Evolutionary conservation across 306 rosid genomes (phyloP), one percentile per base, ranked within the genome.

Genomic region (Casuarina cunninghamiana): DNA sequence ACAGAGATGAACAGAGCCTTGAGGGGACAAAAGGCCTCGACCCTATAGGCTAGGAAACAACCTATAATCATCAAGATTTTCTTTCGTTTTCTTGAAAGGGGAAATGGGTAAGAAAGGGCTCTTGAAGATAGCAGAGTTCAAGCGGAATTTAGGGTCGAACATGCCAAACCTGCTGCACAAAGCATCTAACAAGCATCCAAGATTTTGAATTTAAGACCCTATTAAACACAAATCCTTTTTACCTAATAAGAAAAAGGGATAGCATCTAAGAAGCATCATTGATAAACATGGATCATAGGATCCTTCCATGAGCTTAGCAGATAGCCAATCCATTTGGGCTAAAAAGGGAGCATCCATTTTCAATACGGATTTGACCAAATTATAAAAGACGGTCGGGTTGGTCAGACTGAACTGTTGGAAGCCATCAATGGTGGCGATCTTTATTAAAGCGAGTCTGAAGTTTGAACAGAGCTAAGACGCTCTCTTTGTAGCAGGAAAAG

Each of bases 291-390:
- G 11, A 3, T 51, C 81, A 79, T 83, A 8, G 83, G 86, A 79
- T 83, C 8, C 78, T 78, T 67, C 45, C 12, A 66, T 9, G 46
- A 67, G 9, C 12, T 42, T 37, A 57, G 4, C 68, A 13, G 3
- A 45, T 44, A 54, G 42, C 65, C 67, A 82, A 67, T 67, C 50
- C 43, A 43, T 16, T 45, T 21, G 80, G 35, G 77, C 69, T 9
- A 79, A 88, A 80, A 87, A 79, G 89, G 70, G 43, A 61, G 75
- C 76, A 68, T 77, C 53, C 76, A 80, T 77, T 83, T 85, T 87
- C 87, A 83, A 83, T 77, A 51, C 26, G 61, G 76, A 75, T 78
- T 89, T 91, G 97, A 91, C 93, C 88, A 73, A 67, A 71, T 68
- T 15, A 2, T 16, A 82, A 82, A 82, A 71, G 80, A 74, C 79